Percentiles rank a stretch among this genome's conserved stretches.
phyloP scores from a whole-genome alignment of 2,329 filamentous ascomycete species.

The Aspergillus chevalieri region DNA sequence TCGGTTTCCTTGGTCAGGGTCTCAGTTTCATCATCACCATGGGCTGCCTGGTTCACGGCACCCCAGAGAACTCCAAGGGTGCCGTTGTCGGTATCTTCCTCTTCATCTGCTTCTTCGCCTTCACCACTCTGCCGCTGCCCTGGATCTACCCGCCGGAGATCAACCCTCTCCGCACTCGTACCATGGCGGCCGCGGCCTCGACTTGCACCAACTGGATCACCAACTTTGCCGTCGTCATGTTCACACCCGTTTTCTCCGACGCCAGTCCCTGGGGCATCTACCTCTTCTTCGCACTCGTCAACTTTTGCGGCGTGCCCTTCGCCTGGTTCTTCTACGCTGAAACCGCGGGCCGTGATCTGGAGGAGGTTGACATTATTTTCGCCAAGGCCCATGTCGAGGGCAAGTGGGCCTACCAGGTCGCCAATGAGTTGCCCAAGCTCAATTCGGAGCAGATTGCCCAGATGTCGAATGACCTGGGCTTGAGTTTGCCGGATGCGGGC shows the following conservation, averaged over 20 bases:
- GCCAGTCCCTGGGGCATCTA: constrained; percentile 34
- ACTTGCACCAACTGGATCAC: constrained; percentile 50
- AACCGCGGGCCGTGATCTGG: constrained; percentile 36
- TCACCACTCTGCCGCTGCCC: constrained; percentile 56
- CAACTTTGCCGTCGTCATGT: constrained; percentile 50
- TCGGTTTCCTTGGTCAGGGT: constrained; percentile 29
- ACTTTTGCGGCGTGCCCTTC: constrained; percentile 40
- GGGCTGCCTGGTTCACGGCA: constrained; percentile 25
- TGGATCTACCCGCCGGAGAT: constrained; percentile 49
- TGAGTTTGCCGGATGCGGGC: constrained; percentile 25
- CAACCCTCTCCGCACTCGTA: constrained; percentile 49
- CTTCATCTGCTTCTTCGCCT: constrained; percentile 62
- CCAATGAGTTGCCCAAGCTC: constrained; percentile 26
- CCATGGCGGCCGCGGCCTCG: constrained; percentile 47
- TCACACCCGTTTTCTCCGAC: constrained; percentile 34
- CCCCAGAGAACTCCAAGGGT: constrained; percentile 22
- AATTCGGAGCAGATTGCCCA: constrained; percentile 19
- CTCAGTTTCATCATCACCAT: constrained; percentile 29
- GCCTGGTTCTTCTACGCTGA: constrained; percentile 49
- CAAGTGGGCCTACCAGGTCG: constrained; percentile 22
- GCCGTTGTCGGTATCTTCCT: constrained; percentile 57
- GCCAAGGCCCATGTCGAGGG: constrained; percentile 34
- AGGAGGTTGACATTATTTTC: constrained; percentile 37
- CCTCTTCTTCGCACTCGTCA: constrained; percentile 36
- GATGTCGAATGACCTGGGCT: constrained; percentile 18